Evolutionary conservation across 495 filamentous ascomycete genomes (phyloP).

Genomic region (Aspergillus kassunensis): DNA sequence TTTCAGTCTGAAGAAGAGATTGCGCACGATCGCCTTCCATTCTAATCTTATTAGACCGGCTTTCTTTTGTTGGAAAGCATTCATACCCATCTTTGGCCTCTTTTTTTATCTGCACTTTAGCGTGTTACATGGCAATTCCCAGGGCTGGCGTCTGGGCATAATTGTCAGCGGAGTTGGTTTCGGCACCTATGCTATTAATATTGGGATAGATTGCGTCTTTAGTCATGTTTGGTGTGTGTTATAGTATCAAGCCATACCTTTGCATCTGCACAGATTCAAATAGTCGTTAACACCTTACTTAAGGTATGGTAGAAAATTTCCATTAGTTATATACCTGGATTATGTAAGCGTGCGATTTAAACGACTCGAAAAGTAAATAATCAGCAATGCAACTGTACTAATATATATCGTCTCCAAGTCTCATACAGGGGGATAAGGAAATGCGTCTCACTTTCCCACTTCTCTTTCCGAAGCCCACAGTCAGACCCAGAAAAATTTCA

Average conservation of each 20-base stretch:
- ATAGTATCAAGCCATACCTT: neutral
- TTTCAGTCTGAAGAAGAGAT: slow-evolving; percentile 14
- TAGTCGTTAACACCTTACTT: too few species aligned
- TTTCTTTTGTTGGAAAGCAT: neutral
- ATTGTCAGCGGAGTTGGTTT: slow-evolving; percentile 9
- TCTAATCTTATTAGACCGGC: slow-evolving; percentile 6
- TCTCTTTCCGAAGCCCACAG: neutral
- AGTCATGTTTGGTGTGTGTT: neutral
- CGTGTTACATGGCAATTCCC: slow-evolving; percentile 29
- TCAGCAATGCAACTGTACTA: neutral
- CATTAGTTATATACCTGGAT: neutral
- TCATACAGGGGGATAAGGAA: too few species aligned
- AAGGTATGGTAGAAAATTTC: too few species aligned
- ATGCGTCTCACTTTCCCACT: slow-evolving; percentile 5
- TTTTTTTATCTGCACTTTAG: slow-evolving; percentile 32
- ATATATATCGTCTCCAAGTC: too few species aligned
- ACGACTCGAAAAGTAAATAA: neutral
- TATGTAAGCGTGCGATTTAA: neutral
- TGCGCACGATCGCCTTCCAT: slow-evolving; percentile 7
- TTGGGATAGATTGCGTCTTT: slow-evolving; percentile 10
- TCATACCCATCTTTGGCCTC: neutral
- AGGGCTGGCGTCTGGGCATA: slow-evolving; percentile 20
- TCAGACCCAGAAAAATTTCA: too few species aligned
- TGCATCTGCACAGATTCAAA: too few species aligned
- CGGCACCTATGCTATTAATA: slow-evolving; percentile 3